Evolutionary conservation across 257 asterid species (phyloP).

Genomic region (Solanum arcanum): DNA sequence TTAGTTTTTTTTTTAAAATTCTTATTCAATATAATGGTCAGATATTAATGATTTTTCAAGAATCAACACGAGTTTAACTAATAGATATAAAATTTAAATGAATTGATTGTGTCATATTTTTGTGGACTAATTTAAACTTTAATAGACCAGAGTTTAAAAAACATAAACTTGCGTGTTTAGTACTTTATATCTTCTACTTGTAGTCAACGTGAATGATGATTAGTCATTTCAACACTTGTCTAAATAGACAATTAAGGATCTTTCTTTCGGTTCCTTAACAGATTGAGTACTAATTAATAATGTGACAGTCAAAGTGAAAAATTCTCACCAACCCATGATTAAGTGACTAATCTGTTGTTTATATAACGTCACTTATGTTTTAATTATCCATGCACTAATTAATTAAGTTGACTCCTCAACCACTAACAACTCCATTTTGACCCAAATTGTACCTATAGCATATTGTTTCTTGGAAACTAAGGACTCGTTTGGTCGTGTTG

Average conservation of each 20-base stretch:
- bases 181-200: neutral
- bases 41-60: too few species aligned
- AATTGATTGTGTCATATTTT: too few species aligned
- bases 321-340: neutral
- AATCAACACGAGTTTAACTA: too few species aligned
- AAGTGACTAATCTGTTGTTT: neutral
- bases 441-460: neutral
- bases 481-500: neutral
- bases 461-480: neutral
- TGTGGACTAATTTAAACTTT: too few species aligned
- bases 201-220: neutral
- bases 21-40: too few species aligned
- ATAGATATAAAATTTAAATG: too few species aligned
- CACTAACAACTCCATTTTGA: neutral
- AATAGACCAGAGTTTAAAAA: fast-evolving
- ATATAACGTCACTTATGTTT: neutral
- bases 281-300: neutral
- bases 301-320: neutral
- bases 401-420: neutral
- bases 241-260: neutral
- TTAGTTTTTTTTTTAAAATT: too few species aligned
- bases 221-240: neutral
- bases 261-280: neutral
- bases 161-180: neutral
- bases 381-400: neutral